These are phyloP conservation scores for Cicer chorassanicum DNA, from an alignment of 306 rosid genomes.

Conservation along the genomic window DNA sequence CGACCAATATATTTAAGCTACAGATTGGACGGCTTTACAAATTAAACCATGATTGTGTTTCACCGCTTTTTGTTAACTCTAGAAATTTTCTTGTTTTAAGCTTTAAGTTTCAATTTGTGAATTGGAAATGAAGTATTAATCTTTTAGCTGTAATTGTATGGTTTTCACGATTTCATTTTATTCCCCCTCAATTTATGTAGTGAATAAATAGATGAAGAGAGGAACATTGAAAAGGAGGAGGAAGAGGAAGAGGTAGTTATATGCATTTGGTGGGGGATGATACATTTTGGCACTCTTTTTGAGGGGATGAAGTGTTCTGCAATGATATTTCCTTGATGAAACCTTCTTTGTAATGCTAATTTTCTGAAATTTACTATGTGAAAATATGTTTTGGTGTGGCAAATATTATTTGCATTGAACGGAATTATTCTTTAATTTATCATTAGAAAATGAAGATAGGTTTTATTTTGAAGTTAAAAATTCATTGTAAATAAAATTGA, in stretches of 20 bases:
- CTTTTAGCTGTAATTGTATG: not conserved
- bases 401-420: not conserved
- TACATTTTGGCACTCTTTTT: not conserved
- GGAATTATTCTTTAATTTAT: not conserved
- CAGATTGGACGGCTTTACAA: not conserved
- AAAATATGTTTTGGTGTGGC: not conserved
- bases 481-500: not conserved
- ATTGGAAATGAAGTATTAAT: not conserved
- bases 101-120: not conserved
- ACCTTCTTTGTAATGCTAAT: not conserved
- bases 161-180: not conserved
- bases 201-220: not conserved
- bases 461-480: not conserved
- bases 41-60: not conserved
- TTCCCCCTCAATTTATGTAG: not conserved
- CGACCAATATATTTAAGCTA: not conserved
- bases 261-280: not conserved
- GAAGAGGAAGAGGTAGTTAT: not conserved
- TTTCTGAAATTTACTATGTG: not conserved
- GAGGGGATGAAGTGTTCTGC: not conserved
- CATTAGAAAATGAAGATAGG: not conserved
- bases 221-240: not conserved
- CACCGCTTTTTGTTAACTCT: not conserved
- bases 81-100: not conserved
- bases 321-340: not conserved